Percentiles rank a stretch among this genome's conserved stretches.
These are phyloP conservation scores for Monilinia laxa DNA, from an alignment of 2,329 filamentous ascomycete species.

Conservation along the genomic window DNA sequence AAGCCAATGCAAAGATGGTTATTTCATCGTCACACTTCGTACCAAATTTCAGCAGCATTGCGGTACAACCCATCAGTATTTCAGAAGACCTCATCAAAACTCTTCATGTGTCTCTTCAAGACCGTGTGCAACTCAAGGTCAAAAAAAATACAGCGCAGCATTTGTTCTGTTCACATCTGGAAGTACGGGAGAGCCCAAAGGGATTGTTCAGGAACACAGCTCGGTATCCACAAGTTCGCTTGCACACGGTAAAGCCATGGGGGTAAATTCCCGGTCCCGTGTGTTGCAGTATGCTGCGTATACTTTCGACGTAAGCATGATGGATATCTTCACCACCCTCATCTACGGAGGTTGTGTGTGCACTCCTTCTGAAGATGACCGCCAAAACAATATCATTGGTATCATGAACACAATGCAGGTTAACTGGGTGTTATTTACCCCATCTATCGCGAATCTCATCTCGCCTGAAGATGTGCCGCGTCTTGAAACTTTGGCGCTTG, in stretches of 20 bases:
- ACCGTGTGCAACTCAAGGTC: not conserved
- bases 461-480: slow-evolving; percentile 40
- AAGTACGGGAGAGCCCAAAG: slow-evolving; percentile 37
- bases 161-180: slow-evolving; percentile 35
- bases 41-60: not conserved
- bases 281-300: slow-evolving; percentile 30
- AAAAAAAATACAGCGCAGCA: slow-evolving; percentile 11
- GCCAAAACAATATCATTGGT: slow-evolving; percentile 26
- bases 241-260: slow-evolving; percentile 11
- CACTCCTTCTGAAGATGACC: slow-evolving; percentile 32
- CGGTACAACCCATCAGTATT: not conserved
- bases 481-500: slow-evolving; percentile 27
- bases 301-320: slow-evolving; percentile 30
- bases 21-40: slow-evolving; percentile 6
- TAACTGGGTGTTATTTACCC: slow-evolving; percentile 30
- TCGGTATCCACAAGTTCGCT: slow-evolving; percentile 22
- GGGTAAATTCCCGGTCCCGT: slow-evolving; percentile 1
- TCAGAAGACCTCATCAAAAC: slow-evolving; percentile 2
- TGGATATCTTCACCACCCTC: slow-evolving; percentile 31
- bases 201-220: slow-evolving; percentile 27
- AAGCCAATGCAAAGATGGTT: slow-evolving; percentile 9
- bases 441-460: slow-evolving; percentile 34
- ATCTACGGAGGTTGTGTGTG: slow-evolving; percentile 31
- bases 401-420: slow-evolving; percentile 27
- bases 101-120: not conserved